These are phyloP conservation scores for Saccharomycodes ludwigii DNA, from an alignment of 805 yeast species.

Conservation along the genomic window DNA sequence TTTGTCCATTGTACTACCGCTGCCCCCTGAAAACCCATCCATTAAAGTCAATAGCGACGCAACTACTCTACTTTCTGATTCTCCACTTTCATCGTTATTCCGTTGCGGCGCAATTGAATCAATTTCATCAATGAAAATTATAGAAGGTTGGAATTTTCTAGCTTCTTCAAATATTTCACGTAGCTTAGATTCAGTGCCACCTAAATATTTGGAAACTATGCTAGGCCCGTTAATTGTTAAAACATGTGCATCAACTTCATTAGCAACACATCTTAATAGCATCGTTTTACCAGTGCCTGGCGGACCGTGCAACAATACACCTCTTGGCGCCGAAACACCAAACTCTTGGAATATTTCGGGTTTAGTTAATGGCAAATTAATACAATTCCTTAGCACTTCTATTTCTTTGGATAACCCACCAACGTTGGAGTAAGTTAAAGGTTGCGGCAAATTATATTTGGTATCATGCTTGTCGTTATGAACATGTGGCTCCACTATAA, in stretches of 20 bases:
- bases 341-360: constrained; percentile 71
- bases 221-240: constrained; percentile 83
- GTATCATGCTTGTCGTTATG: constrained; percentile 16
- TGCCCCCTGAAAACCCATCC: constrained; percentile 57
- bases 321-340: constrained; percentile 88
- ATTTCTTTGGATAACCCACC: constrained; percentile 74
- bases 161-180: constrained; percentile 81
- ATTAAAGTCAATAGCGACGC: constrained; percentile 74
- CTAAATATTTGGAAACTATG: constrained; percentile 82
- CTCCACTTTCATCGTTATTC: constrained; percentile 76
- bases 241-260: constrained; percentile 70
- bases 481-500: not conserved
- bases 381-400: constrained; percentile 44
- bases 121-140: constrained; percentile 83
- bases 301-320: constrained; percentile 88
- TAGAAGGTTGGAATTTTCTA: constrained; percentile 69
- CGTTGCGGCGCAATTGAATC: constrained; percentile 86
- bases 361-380: constrained; percentile 68
- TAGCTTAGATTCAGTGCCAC: constrained; percentile 86
- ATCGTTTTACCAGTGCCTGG: constrained; percentile 96
- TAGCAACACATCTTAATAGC: constrained; percentile 72
- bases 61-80: constrained; percentile 81
- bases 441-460: constrained; percentile 33
- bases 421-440: constrained; percentile 37
- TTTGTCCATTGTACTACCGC: constrained; percentile 34